A percentile compares a stretch with the other conserved stretches of the same genome.
Conservation (phyloP, 768 basidiomycete species). For the Neoboletus magnificus region DNA sequence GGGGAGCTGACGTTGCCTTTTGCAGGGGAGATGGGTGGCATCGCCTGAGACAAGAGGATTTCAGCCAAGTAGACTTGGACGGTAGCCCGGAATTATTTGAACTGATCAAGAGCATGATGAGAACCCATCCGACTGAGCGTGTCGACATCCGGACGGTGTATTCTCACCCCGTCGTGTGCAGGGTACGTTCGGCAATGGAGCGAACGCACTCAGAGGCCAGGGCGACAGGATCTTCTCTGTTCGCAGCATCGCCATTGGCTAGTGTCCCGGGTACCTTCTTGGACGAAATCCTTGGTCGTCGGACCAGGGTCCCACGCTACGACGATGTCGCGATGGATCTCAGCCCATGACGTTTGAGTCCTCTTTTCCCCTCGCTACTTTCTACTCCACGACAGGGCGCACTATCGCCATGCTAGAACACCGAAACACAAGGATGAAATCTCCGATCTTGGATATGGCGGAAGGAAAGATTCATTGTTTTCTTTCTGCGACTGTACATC, state of each 20-base stretch:
- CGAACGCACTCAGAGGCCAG: constrained; percentile 36
- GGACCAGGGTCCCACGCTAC: constrained; percentile 1
- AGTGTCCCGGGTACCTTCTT: constrained; percentile 62
- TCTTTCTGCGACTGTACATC: constrained; percentile 27
- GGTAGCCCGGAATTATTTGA: constrained; percentile 62
- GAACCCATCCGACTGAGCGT: constrained; percentile 60
- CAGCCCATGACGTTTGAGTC: constrained; percentile 28
- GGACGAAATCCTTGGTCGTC: constrained; percentile 51
- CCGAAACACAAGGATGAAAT: constrained; percentile 3
- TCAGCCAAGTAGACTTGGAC: constrained; percentile 74
- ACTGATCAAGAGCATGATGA: constrained; percentile 77
- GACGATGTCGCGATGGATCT: constrained; percentile 40
- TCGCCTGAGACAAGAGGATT: constrained; percentile 85
- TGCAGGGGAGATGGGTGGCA: constrained; percentile 92
- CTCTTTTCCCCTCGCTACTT: not conserved
- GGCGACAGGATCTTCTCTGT: constrained; percentile 39
- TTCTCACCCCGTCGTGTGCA: constrained; percentile 58
- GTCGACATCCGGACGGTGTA: constrained; percentile 55
- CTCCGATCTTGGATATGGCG: constrained; percentile 20
- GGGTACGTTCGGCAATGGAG: constrained; percentile 66
- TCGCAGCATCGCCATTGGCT: constrained; percentile 61
- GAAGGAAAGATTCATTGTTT: constrained; percentile 6
- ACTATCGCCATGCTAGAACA: constrained; percentile 1
- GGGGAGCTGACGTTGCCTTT: constrained; percentile 16
- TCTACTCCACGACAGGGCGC: constrained; percentile 1